These are phyloP conservation scores for Phialophora chinensis DNA, from an alignment of 2,329 filamentous ascomycete genomes.

Conservation along the genomic window DNA sequence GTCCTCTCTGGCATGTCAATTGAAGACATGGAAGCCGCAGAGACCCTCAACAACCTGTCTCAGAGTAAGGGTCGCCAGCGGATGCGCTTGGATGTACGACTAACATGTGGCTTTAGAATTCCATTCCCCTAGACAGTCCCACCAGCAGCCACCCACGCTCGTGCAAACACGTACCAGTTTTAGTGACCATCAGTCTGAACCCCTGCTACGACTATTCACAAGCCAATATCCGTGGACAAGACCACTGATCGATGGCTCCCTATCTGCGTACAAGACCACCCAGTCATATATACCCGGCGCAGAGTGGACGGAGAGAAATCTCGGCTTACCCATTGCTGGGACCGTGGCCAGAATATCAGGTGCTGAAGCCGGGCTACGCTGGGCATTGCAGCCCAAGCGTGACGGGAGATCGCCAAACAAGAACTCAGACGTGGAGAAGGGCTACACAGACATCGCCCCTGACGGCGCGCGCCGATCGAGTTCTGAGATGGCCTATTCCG, in stretches of 20 bases:
- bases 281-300: constrained; percentile 92
- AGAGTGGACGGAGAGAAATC: constrained; percentile 86
- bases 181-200: constrained; percentile 68
- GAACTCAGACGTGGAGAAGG: constrained; percentile 37
- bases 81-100: constrained; percentile 7
- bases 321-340: constrained; percentile 80
- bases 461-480: constrained; percentile 28
- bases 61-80: constrained; percentile 60
- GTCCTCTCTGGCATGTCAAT: constrained; percentile 51
- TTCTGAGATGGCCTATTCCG: constrained; percentile 53
- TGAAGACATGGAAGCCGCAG: constrained; percentile 66
- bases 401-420: constrained; percentile 32
- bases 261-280: constrained; percentile 82
- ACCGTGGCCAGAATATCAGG: constrained; percentile 86
- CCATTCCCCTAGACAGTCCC: constrained; percentile 52
- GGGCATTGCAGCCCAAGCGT: constrained; percentile 68
- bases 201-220: constrained; percentile 82
- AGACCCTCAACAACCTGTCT: constrained; percentile 75
- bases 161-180: constrained; percentile 44
- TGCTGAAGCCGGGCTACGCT: constrained; percentile 83
- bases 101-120: constrained; percentile 34
- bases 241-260: constrained; percentile 80
- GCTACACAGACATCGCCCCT: constrained; percentile 30
- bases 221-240: constrained; percentile 86
- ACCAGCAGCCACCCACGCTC: constrained; percentile 59